Evolutionary conservation across 306 rosid species (phyloP).

Genomic region (Ziziphus jujuba): DNA sequence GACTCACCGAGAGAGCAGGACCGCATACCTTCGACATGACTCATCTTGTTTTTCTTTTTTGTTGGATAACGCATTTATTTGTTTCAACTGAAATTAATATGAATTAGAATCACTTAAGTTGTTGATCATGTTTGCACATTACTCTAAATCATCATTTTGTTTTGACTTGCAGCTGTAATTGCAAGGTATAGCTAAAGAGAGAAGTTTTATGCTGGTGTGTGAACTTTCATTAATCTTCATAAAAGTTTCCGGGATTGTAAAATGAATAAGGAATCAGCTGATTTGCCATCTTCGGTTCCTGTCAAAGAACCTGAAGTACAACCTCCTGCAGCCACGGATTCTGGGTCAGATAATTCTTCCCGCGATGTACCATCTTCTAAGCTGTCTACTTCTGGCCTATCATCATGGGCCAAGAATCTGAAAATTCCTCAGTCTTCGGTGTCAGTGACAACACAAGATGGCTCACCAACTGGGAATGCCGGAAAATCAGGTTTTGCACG

Average conservation of each 20-base stretch:
- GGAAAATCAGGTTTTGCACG: constrained; percentile 84
- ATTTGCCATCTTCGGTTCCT: constrained; percentile 41
- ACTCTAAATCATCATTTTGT: background rate
- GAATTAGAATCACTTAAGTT: background rate
- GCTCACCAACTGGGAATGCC: constrained; percentile 53
- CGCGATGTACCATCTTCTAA: constrained; percentile 49
- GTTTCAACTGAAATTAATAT: background rate
- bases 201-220: constrained; percentile 29
- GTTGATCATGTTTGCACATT: constrained; percentile 13
- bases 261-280: constrained; percentile 71
- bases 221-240: constrained; percentile 27
- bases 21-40: background rate
- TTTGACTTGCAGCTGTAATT: constrained; percentile 32
- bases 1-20: too few relatives aligned
- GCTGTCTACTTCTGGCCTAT: constrained; percentile 56
- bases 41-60: background rate
- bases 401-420: constrained; percentile 91
- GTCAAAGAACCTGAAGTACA: constrained; percentile 39
- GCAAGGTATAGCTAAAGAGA: constrained; percentile 33
- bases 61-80: background rate
- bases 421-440: constrained; percentile 69
- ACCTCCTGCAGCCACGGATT: constrained; percentile 35
- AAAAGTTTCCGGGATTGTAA: constrained; percentile 18
- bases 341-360: constrained; percentile 46
- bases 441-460: constrained; percentile 62